Conservation (phyloP, 345 rosid species). For the Cochlearia excelsa region DNA sequence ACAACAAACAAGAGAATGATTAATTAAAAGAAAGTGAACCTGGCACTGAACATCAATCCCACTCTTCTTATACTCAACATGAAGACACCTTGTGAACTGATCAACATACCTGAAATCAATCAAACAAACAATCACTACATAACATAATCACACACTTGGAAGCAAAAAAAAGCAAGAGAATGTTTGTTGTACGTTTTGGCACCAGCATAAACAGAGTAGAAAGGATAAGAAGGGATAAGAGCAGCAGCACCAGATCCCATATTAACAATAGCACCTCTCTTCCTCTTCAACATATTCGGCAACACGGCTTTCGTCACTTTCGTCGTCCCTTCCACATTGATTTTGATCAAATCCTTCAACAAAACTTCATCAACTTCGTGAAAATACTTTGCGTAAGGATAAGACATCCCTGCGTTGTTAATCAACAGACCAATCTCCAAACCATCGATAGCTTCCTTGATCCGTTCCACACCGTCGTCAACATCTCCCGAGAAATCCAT, state of each 20-base stretch:
- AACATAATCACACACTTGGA: background rate
- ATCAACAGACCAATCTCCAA: conserved; percentile 80
- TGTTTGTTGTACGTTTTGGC: conserved; percentile 66
- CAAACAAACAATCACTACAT: conserved; percentile 22
- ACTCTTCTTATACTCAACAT: conserved; percentile 84
- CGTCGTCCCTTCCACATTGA: conserved; percentile 89
- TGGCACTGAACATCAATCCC: conserved; percentile 81
- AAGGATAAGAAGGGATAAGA: conserved; percentile 92
- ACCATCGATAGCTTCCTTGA: conserved; percentile 62
- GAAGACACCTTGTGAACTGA: conserved; percentile 80
- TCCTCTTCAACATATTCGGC: conserved; percentile 77
- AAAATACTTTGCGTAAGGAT: conserved; percentile 89
- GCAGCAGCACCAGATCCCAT: conserved; percentile 94
- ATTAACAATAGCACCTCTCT: conserved; percentile 86
- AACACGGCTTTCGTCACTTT: conserved; percentile 86
- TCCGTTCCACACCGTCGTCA: conserved; percentile 64
- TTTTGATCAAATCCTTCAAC: conserved; percentile 56
- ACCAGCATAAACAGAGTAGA: conserved; percentile 87
- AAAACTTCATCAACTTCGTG: conserved; percentile 82
- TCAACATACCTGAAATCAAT: conserved; percentile 64
- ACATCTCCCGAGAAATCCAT: conserved; percentile 87
- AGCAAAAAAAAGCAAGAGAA: conserved; percentile 5
- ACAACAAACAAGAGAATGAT: no score
- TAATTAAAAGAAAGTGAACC: conserved; percentile 31
- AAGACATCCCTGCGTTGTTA: conserved; percentile 88